Conservation (phyloP, 2,329 filamentous ascomycete genomes). For the Neoarthrinium moseri region DNA sequence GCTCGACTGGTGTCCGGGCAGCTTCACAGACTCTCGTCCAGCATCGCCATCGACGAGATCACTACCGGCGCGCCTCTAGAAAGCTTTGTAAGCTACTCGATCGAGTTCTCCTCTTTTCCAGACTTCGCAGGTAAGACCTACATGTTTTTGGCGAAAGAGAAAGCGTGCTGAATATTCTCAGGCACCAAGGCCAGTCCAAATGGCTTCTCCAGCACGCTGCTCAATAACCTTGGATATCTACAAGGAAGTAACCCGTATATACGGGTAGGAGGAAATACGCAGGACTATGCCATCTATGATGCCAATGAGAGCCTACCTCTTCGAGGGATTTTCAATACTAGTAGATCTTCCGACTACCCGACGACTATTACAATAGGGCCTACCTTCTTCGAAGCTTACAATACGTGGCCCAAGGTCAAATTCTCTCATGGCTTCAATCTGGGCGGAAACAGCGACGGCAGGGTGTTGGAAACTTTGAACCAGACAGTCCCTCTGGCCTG, state of each 20-base stretch:
- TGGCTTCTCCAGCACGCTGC: constrained; percentile 57
- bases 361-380: constrained; percentile 60
- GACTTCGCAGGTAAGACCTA: constrained; percentile 29
- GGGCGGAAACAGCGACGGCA: constrained; percentile 48
- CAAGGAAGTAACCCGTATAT: constrained; percentile 58
- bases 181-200: constrained; percentile 49
- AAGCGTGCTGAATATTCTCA: constrained; percentile 14
- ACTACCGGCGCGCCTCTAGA: constrained; percentile 31
- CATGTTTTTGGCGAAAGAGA: neutral
- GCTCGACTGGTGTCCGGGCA: neutral
- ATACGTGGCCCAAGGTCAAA: constrained; percentile 52
- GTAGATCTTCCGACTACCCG: constrained; percentile 56
- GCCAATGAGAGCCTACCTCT: constrained; percentile 46
- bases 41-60: constrained; percentile 9
- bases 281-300: constrained; percentile 64
- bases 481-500: constrained; percentile 57
- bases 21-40: constrained; percentile 6
- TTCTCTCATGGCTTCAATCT: constrained; percentile 64
- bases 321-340: constrained; percentile 50
- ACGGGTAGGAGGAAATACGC: constrained; percentile 65
- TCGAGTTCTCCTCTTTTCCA: constrained; percentile 39
- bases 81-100: constrained; percentile 39
- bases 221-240: constrained; percentile 55
- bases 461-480: constrained; percentile 47
- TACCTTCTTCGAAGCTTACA: constrained; percentile 62